Conservation (phyloP, 2,329 filamentous ascomycete genomes). For the Tricladium varicosporioides region DNA sequence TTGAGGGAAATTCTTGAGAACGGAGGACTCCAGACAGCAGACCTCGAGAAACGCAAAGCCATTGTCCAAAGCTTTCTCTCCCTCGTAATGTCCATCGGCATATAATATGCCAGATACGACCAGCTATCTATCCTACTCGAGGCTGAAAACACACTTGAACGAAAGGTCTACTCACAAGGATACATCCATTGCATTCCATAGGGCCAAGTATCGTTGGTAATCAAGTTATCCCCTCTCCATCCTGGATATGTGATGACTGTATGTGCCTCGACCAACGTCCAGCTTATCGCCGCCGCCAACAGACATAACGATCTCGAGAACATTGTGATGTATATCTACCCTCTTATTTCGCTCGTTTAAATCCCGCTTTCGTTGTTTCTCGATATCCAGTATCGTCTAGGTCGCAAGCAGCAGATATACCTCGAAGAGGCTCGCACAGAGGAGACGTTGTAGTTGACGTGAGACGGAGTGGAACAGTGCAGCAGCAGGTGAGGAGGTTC, state of each 20-base stretch:
- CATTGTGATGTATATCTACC: conserved; percentile 5
- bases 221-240: conserved; percentile 40
- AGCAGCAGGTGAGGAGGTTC: background rate
- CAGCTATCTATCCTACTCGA: background rate
- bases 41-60: background rate
- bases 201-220: conserved; percentile 36
- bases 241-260: conserved; percentile 39
- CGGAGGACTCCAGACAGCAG: background rate
- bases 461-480: background rate
- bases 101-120: background rate
- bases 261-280: conserved; percentile 37
- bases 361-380: background rate
- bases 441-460: background rate
- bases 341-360: background rate
- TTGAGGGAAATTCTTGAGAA: background rate
- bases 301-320: conserved; percentile 10
- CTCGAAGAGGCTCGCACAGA: background rate
- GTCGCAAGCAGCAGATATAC: background rate
- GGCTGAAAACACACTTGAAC: background rate
- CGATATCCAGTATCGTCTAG: conserved; percentile 7
- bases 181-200: conserved; percentile 40
- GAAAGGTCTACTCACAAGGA: conserved; percentile 34
- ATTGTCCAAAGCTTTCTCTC: background rate
- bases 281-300: conserved; percentile 14
- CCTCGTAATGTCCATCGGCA: background rate